A percentile compares a stretch with the other conserved stretches of the same genome.
Evolutionary conservation across 805 yeast genomes (phyloP).

Genomic region (Yarrowia bubula): DNA sequence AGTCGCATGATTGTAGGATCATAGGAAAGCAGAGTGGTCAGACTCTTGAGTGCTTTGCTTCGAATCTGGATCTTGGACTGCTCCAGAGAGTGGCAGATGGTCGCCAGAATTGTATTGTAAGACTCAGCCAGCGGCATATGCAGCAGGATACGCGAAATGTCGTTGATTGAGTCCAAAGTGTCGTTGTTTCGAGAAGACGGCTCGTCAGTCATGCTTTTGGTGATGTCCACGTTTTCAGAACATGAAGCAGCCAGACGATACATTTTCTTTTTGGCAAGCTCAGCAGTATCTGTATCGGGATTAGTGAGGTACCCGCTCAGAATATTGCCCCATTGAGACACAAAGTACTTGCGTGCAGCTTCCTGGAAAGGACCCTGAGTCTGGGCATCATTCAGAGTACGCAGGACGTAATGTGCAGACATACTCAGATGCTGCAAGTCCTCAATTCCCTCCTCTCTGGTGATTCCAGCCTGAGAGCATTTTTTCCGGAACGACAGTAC

Average conservation of each 20-base stretch:
- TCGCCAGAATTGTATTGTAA: slow-evolving; percentile 54
- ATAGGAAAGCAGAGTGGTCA: slow-evolving; percentile 53
- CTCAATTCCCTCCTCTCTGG: not conserved
- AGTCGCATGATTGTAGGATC: slow-evolving; percentile 53
- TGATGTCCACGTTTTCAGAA: slow-evolving; percentile 1
- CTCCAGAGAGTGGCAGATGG: slow-evolving; percentile 50
- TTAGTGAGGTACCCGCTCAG: not conserved
- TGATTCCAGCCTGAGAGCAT: not conserved
- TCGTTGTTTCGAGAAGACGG: not conserved
- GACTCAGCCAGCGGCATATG: slow-evolving; percentile 32
- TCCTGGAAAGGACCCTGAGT: not conserved
- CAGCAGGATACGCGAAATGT: slow-evolving; percentile 14
- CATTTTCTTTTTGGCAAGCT: not conserved
- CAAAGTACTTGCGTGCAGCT: not conserved
- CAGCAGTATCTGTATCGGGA: not conserved
- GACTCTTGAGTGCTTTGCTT: slow-evolving; percentile 62
- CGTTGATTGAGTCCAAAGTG: not conserved
- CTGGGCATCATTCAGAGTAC: not conserved
- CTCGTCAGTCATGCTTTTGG: slow-evolving; percentile 11
- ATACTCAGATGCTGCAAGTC: not conserved
- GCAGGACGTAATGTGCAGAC: slow-evolving; percentile 4
- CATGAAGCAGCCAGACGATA: not conserved
- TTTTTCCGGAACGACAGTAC: not conserved
- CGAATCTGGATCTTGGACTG: slow-evolving; percentile 53
- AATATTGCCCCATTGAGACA: slow-evolving; percentile 18